A percentile compares a stretch with the other conserved stretches of the same genome.
phyloP scores from a whole-genome alignment of 2,329 filamentous ascomycete species.

The Diaporthe capsici region DNA sequence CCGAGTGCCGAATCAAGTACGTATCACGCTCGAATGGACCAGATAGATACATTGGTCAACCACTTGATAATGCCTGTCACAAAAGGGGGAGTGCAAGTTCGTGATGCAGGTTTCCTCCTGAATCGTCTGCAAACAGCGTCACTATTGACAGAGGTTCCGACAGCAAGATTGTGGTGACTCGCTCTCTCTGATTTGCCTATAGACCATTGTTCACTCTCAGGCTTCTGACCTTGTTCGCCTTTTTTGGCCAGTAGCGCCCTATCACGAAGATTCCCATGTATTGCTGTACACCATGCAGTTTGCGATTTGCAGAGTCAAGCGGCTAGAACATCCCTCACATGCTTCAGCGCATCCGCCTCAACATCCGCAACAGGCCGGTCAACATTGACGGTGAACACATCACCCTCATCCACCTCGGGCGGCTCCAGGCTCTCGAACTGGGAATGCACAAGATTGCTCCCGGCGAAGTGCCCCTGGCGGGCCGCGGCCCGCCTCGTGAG shows the following conservation, averaged over 20 bases:
- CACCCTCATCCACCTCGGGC: constrained; percentile 63
- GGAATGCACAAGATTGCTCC: constrained; percentile 79
- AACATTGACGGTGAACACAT: constrained; percentile 68
- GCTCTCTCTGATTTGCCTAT: background rate
- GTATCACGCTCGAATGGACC: background rate
- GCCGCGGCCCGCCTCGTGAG: constrained; percentile 73
- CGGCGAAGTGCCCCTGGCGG: constrained; percentile 81
- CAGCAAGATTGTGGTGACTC: too few relatives aligned
- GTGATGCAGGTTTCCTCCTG: too few relatives aligned
- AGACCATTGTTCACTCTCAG: background rate
- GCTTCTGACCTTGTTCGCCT: too few relatives aligned
- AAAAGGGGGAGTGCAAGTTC: too few relatives aligned
- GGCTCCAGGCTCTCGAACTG: constrained; percentile 79
- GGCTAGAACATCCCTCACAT: constrained; percentile 41
- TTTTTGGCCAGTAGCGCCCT: background rate
- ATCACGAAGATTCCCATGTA: background rate
- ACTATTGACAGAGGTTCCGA: too few relatives aligned
- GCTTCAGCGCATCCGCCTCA: constrained; percentile 57
- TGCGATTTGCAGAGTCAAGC: background rate
- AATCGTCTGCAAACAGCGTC: too few relatives aligned
- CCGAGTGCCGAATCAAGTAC: background rate
- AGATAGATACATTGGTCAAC: too few relatives aligned
- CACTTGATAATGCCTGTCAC: too few relatives aligned
- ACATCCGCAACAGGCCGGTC: constrained; percentile 59
- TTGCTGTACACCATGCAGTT: background rate